Conservation (phyloP, 371 early-diverging fungal genomes). For the Mucor irregularis region DNA sequence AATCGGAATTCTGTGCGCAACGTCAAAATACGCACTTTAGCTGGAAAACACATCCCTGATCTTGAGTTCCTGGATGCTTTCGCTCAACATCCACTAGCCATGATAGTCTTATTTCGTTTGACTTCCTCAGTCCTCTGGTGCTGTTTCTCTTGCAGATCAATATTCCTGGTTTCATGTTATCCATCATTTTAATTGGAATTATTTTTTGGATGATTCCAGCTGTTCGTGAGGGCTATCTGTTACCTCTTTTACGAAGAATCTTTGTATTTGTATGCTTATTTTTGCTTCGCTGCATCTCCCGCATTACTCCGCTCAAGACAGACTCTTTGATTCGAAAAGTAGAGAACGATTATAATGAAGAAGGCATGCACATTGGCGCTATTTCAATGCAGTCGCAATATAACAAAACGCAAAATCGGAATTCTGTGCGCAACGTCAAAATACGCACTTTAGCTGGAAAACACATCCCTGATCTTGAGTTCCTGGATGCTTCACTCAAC, state of each 20-base stretch:
- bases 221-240: conserved; percentile 25
- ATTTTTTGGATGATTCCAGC: conserved; percentile 37
- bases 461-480: conserved; percentile 33
- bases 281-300: neutral
- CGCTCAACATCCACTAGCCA: too few relatives aligned
- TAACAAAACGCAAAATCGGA: conserved; percentile 20
- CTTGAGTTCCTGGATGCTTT: conserved; percentile 19
- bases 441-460: conserved; percentile 36
- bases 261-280: conserved; percentile 11
- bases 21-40: conserved; percentile 31
- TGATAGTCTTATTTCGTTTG: too few relatives aligned
- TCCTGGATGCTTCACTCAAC: conserved; percentile 14
- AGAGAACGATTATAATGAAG: conserved; percentile 23
- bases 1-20: conserved; percentile 17
- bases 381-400: conserved; percentile 37
- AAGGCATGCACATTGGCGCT: conserved; percentile 41
- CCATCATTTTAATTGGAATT: conserved; percentile 27
- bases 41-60: conserved; percentile 38
- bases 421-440: conserved; percentile 20
- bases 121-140: too few relatives aligned
- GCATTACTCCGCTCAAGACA: neutral
- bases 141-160: too few relatives aligned
- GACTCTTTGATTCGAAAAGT: neutral
- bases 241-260: conserved; percentile 22
- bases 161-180: conserved; percentile 29